Percentiles rank a stretch among this genome's conserved stretches.
phyloP scores from a whole-genome alignment of 768 basidiomycete species.

The Serendipita indica region DNA sequence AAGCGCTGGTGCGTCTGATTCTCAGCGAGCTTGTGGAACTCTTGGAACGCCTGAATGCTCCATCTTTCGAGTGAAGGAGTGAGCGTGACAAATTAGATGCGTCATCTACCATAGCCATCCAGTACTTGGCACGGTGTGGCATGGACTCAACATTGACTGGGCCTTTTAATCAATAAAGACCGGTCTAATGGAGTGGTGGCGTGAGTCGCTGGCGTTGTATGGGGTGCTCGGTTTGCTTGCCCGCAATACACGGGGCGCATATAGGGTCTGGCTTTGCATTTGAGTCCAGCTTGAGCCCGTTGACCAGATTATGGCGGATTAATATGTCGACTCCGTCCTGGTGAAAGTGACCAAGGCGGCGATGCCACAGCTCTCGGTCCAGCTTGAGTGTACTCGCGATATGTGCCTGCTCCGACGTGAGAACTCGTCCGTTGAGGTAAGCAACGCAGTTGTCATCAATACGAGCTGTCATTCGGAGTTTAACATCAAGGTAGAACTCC shows the following conservation, averaged over 20 bases:
- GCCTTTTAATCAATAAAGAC: conserved; percentile 24
- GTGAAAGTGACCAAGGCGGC: conserved; percentile 21
- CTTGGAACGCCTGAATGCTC: background rate
- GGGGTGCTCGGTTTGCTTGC: conserved; percentile 25
- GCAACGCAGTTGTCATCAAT: conserved; percentile 18
- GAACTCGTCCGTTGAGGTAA: conserved; percentile 18
- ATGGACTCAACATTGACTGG: conserved; percentile 14
- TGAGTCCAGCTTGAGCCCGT: conserved; percentile 19
- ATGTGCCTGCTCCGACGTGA: conserved; percentile 10
- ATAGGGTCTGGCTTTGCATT: conserved; percentile 18
- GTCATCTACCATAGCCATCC: conserved; percentile 5
- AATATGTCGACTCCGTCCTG: conserved; percentile 15
- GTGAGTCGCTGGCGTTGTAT: conserved; percentile 13
- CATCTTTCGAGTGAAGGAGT: background rate
- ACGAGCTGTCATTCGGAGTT: conserved; percentile 16
- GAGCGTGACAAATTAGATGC: background rate
- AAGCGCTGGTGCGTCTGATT: background rate
- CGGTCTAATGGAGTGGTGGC: conserved; percentile 14
- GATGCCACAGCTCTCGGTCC: conserved; percentile 22
- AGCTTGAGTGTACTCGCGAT: conserved; percentile 17
- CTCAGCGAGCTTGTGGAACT: background rate
- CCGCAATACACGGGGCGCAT: conserved; percentile 26
- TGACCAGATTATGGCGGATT: conserved; percentile 15
- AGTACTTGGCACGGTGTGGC: background rate
- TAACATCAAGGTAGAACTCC: background rate